phyloP scores from a whole-genome alignment of 768 basidiomycete genomes.

The Pisolithus tinctorius region DNA sequence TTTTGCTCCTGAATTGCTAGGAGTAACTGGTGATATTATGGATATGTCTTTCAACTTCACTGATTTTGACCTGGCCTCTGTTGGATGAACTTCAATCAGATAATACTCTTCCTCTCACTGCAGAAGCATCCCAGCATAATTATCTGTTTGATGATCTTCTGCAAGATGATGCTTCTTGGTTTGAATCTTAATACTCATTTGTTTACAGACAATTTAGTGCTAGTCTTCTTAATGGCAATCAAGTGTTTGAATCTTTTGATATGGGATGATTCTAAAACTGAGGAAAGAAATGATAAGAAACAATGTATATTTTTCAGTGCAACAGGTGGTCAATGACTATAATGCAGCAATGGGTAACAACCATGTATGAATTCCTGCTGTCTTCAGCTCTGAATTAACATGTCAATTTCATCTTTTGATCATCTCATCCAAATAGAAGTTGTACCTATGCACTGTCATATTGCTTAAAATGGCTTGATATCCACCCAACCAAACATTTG shows the following conservation, averaged over 20 bases:
- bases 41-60: not conserved
- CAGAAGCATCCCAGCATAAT: not conserved
- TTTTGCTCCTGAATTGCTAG: too few species aligned
- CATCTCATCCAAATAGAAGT: slow-evolving; percentile 28
- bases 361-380: slow-evolving; percentile 1
- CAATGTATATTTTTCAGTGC: not conserved
- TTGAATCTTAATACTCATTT: not conserved
- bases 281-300: not conserved
- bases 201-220: not conserved
- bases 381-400: slow-evolving; percentile 1
- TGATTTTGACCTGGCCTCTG: not conserved
- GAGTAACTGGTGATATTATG: too few species aligned
- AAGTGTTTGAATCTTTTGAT: not conserved
- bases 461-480: slow-evolving; percentile 24
- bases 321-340: not conserved
- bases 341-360: not conserved
- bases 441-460: slow-evolving; percentile 17
- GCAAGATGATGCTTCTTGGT: not conserved
- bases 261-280: not conserved
- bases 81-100: not conserved
- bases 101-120: too few species aligned
- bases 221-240: not conserved
- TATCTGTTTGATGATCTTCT: not conserved
- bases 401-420: slow-evolving; percentile 13
- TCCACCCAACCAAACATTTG: slow-evolving; percentile 29